Base-by-base conservation (phyloP, 2,329 filamentous ascomycete genomes). In the Pochonia chlamydosporia region DNA sequence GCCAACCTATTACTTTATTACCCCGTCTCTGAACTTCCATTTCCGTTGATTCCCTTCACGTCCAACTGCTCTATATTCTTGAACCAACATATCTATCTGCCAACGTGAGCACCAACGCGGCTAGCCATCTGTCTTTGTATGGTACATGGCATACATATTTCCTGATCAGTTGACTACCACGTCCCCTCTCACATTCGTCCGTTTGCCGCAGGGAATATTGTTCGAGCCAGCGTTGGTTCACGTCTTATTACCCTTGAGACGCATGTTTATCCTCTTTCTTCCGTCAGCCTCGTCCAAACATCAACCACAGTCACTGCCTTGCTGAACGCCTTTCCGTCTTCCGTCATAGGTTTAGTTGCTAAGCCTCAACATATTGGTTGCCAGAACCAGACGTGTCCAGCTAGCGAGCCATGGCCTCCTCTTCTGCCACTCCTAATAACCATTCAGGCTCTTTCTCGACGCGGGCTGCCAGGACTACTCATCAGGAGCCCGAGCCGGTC, bases 181-280 rank as follows among this genome's bases (percentile, higher is more conserved):
- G 9, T 35, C 31, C 20, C 14, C n/a, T 7, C 14, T 16, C 5
- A 10, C 14, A 35, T 35, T 35, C 20, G 14, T 18, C 11, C n/a
- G 3, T 35, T 18, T 35, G n/a, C 16, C n/a, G 14, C 31, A 35
- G 16, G 31, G 7, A 9, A 16, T 18, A n/a, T 35, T 14, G 14
- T 21, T 46, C 6, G 18, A 35, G 18, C 3, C 40, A 16, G 36
- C 23, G 28, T 24, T 40, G 16, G 39, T 9, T 23, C 37, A 35
- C 21, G 24, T 42, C 14, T 23, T 11, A 16, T 47, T 23, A n/a
- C 14, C 26, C 7, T 30, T 7, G 44, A 30, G 30, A 23, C 39
- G 13, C 45, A 43, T 47, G 16, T 43, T 47, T 30, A 25, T 43
- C 16, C 39, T 37, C 39, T 47, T 35, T 18, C 11, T 28, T 3